Evolutionary conservation across 805 yeast species (phyloP).

Genomic region (Saturnispora hagleri): DNA sequence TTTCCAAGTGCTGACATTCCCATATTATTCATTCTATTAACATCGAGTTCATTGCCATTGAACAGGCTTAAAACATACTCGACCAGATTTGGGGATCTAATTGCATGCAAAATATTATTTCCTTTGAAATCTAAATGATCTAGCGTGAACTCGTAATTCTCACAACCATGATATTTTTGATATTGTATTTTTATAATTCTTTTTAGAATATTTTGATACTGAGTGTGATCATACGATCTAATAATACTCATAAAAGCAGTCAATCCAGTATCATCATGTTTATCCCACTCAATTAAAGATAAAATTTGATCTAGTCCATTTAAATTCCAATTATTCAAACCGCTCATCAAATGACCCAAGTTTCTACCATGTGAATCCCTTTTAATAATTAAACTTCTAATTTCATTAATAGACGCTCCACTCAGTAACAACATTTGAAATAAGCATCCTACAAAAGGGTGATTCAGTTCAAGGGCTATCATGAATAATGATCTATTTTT

Average conservation of each 20-base stretch:
- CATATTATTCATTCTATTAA: slow-evolving; percentile 48
- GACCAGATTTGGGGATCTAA: slow-evolving; percentile 40
- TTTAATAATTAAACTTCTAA: slow-evolving; percentile 37
- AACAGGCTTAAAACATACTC: slow-evolving; percentile 30
- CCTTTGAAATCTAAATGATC: slow-evolving; percentile 69
- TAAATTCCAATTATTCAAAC: neutral
- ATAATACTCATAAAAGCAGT: slow-evolving; percentile 73
- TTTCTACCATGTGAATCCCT: slow-evolving; percentile 48
- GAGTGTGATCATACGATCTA: slow-evolving; percentile 69
- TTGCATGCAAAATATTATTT: slow-evolving; percentile 67
- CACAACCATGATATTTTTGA: slow-evolving; percentile 35
- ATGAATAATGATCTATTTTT: slow-evolving; percentile 48
- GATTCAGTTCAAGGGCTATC: slow-evolving; percentile 50
- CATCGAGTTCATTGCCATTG: slow-evolving; percentile 33
- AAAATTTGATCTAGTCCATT: neutral
- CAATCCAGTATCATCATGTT: slow-evolving; percentile 53
- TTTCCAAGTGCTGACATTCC: slow-evolving; percentile 63
- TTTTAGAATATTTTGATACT: slow-evolving; percentile 43
- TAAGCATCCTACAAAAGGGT: slow-evolving; percentile 30
- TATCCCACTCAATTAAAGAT: slow-evolving; percentile 46
- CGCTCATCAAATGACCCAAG: slow-evolving; percentile 59
- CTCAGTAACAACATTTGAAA: slow-evolving; percentile 32
- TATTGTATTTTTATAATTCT: slow-evolving; percentile 32
- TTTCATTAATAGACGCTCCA: slow-evolving; percentile 34
- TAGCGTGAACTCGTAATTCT: slow-evolving; percentile 26